Evolutionary conservation across 768 basidiomycete species (phyloP).

Genomic region (Suillus alpinus): DNA sequence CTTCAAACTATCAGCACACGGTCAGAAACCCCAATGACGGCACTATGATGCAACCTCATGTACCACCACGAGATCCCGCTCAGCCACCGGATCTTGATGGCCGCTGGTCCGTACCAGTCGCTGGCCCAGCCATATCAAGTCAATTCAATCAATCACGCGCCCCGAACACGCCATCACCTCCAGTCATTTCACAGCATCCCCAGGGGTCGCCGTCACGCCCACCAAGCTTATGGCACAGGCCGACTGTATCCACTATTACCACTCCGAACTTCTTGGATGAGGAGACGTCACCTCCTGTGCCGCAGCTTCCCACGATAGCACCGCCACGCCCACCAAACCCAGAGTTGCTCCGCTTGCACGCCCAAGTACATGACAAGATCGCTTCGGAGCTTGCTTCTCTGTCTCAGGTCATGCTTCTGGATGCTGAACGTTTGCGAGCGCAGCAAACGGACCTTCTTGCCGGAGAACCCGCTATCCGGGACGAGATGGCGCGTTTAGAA

Average conservation of each 20-base stretch:
- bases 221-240: constrained; percentile 20
- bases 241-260: constrained; percentile 11
- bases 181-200: constrained; percentile 24
- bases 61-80: constrained; percentile 17
- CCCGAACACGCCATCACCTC: constrained; percentile 14
- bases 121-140: constrained; percentile 21
- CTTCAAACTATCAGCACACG: constrained; percentile 14
- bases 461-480: constrained; percentile 90
- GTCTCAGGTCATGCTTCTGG: constrained; percentile 56
- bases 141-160: constrained; percentile 26
- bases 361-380: constrained; percentile 73
- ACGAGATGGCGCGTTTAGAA: constrained; percentile 93
- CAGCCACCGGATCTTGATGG: constrained; percentile 26
- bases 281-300: constrained; percentile 37
- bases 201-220: constrained; percentile 22
- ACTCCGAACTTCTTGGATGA: constrained; percentile 66
- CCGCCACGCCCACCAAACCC: constrained; percentile 89
- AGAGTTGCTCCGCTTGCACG: constrained; percentile 79
- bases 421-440: constrained; percentile 73
- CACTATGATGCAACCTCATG: constrained; percentile 17
- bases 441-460: constrained; percentile 82
- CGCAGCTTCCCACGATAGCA: constrained; percentile 31
- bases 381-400: constrained; percentile 70
- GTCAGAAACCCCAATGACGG: constrained; percentile 15
- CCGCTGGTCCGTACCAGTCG: constrained; percentile 25